Evolutionary conservation across 2,329 filamentous ascomycete species (phyloP).

Genomic region (Ophiostoma tasmaniense): DNA sequence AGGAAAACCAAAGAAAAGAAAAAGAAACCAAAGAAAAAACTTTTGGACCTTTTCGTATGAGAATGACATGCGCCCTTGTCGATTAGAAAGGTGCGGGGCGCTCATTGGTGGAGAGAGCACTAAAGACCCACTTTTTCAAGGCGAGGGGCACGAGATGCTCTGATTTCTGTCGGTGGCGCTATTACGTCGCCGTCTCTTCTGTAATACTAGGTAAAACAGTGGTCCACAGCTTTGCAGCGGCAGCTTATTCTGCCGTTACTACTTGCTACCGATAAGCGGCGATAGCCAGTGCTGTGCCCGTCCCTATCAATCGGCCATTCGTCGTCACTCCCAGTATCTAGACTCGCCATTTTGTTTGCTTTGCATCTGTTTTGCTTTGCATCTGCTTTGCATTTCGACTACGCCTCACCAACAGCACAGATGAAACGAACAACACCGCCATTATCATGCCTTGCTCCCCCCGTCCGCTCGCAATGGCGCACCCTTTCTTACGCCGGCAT

Average conservation of each 20-base stretch:
- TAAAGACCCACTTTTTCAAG: conserved; percentile 4
- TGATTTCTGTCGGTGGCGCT: not conserved
- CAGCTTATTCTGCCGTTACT: not conserved
- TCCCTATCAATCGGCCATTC: not conserved
- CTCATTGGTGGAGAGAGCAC: not conserved
- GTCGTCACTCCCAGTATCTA: not conserved
- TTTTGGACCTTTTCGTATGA: conserved; percentile 6
- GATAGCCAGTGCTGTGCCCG: not conserved
- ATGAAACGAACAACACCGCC: conserved; percentile 2
- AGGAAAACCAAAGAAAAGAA: not conserved
- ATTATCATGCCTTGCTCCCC: conserved; percentile 26
- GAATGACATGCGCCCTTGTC: conserved; percentile 10
- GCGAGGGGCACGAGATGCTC: conserved; percentile 7
- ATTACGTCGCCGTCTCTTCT: not conserved
- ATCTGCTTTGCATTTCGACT: too few relatives aligned
- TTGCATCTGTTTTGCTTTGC: not conserved
- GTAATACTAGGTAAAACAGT: not conserved
- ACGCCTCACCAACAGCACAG: not conserved
- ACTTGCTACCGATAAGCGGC: not conserved
- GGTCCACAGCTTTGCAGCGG: not conserved
- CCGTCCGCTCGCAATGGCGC: conserved; percentile 16
- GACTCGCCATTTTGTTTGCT: not conserved
- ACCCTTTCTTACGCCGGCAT: not conserved
- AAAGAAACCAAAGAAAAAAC: conserved; percentile 7
- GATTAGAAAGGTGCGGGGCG: conserved; percentile 9